Percentiles rank a stretch among this genome's conserved stretches.
phyloP scores from a whole-genome alignment of 2,329 filamentous ascomycete species.

The Stachybotrys elegans region DNA sequence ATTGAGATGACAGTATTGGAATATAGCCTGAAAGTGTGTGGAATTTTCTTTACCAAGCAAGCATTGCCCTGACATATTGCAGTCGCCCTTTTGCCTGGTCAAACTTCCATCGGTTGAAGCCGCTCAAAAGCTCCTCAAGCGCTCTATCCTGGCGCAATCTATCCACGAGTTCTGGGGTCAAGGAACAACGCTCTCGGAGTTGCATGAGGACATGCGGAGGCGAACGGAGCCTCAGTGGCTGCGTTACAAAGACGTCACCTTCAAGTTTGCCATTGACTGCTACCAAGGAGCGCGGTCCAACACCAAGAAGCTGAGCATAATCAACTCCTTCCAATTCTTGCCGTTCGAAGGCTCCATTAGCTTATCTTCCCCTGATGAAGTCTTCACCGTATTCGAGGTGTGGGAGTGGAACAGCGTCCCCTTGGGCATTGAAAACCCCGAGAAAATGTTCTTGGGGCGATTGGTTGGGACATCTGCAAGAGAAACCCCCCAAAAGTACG shows the following conservation, averaged over 20 bases:
- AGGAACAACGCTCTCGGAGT: constrained; percentile 58
- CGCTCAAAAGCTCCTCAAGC: constrained; percentile 62
- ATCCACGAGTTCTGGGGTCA: constrained; percentile 88
- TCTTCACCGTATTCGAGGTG: constrained; percentile 80
- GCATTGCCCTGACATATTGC: constrained; percentile 14
- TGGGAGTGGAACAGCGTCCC: constrained; percentile 56
- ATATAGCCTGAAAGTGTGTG: constrained; percentile 71
- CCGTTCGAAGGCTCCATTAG: constrained; percentile 72
- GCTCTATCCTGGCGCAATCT: constrained; percentile 75
- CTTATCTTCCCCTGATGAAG: constrained; percentile 67
- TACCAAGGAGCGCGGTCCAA: constrained; percentile 68
- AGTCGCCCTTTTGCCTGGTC: constrained; percentile 87
- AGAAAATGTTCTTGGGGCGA: constrained; percentile 65
- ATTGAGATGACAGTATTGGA: constrained; percentile 67
- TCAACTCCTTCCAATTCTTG: constrained; percentile 77
- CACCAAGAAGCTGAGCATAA: constrained; percentile 63
- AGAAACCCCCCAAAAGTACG: constrained; percentile 66
- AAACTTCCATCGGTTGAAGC: constrained; percentile 59
- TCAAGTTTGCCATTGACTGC: constrained; percentile 81
- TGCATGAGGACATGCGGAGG: constrained; percentile 61
- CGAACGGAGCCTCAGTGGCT: constrained; percentile 62
- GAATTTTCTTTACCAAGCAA: constrained; percentile 7
- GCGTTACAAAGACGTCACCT: constrained; percentile 59
- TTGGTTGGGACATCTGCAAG: constrained; percentile 63
- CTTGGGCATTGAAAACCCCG: constrained; percentile 46